Evolutionary conservation across 495 filamentous ascomycete species (phyloP), one percentile per base, ranked within the genome.

Genomic region (Daldinia childiae): DNA sequence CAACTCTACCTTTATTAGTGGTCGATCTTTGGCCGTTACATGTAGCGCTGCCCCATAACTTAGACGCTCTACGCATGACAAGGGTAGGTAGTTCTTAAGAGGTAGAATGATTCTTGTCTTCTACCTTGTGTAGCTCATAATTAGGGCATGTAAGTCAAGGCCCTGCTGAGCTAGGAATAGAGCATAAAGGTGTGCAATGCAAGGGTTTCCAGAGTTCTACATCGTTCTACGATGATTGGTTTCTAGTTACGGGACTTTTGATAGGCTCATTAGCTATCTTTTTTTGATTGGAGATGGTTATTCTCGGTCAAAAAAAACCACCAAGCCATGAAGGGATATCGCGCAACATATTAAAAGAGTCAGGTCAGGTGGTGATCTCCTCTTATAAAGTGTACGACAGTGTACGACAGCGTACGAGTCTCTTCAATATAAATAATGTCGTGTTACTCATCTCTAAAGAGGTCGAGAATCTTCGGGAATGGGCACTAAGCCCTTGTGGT

Each of bases 401-500:
- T 62, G 50, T 45, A 58, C 50, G 21, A 68, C 50, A 41, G 29
- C 66, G 43, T 24, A 48, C 57, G 62, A 62, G 27, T n/a, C 36
- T 24, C 55, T 29, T 36, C 29, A 54, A 58, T 69, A 58, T 64
- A 30, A 36, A 36, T 39, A 62, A 62, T 68, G 61, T 64, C 63
- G 48, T 54, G 59, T 62, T 62, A 60, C 71, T 59, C 52, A 48
- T 27, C 41, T 17, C 43, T 60, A 26, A 55, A 54, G 59, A 58
- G 62, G 68, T 71, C 68, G 72, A 68, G 63, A 71, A 74, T 66
- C 9, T 70, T 71, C 67, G 63, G 51, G 39, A 50, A 71, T 26
- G 43, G 34, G 27, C 62, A 34, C 58, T 39, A 51, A 68, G 67
- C 64, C 59, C 63, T 32, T 71, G 34, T 41, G 52, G 56, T 32